These are phyloP conservation scores for Colletotrichum musicola DNA, from an alignment of 2,329 filamentous ascomycete genomes.

Conservation along the genomic window DNA sequence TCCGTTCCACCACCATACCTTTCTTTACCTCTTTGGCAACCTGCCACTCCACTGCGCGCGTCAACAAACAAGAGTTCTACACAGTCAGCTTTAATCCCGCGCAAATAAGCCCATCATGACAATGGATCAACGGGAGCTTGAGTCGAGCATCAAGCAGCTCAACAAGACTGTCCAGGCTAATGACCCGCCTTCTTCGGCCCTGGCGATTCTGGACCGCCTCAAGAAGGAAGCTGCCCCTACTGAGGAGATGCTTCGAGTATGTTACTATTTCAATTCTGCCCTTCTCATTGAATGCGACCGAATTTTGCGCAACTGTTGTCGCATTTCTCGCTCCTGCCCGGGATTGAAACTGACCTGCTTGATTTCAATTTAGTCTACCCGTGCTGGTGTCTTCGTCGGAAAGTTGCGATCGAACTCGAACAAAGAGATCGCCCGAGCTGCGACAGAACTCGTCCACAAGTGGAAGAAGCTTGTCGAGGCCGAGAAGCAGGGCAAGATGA, in stretches of 20 bases:
- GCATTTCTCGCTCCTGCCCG: background rate
- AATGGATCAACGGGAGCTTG: constrained; percentile 86
- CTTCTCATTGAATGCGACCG: constrained; percentile 17
- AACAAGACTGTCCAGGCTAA: constrained; percentile 82
- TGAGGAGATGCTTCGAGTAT: constrained; percentile 87
- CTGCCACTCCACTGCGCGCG: constrained; percentile 5
- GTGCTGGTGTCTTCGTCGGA: constrained; percentile 90
- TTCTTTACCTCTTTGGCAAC: background rate
- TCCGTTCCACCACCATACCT: constrained; percentile 3
- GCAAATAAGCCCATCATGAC: constrained; percentile 22
- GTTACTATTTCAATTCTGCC: constrained; percentile 46
- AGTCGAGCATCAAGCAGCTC: constrained; percentile 81
- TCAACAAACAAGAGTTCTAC: background rate
- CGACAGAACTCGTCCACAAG: constrained; percentile 86
- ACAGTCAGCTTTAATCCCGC: background rate
- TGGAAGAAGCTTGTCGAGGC: constrained; percentile 85
- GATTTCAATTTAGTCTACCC: constrained; percentile 72
- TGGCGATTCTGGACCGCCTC: constrained; percentile 81
- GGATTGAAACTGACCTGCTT: constrained; percentile 30
- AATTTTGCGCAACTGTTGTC: background rate
- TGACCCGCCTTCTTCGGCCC: constrained; percentile 78
- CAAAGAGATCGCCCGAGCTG: constrained; percentile 83
- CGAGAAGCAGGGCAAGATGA: constrained; percentile 64
- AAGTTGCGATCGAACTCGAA: constrained; percentile 82
- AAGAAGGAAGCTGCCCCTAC: constrained; percentile 85